Percentiles rank a stretch among this genome's conserved stretches.
phyloP scores from a whole-genome alignment of 495 filamentous ascomycete genomes.

The Penicillium flavigenum region DNA sequence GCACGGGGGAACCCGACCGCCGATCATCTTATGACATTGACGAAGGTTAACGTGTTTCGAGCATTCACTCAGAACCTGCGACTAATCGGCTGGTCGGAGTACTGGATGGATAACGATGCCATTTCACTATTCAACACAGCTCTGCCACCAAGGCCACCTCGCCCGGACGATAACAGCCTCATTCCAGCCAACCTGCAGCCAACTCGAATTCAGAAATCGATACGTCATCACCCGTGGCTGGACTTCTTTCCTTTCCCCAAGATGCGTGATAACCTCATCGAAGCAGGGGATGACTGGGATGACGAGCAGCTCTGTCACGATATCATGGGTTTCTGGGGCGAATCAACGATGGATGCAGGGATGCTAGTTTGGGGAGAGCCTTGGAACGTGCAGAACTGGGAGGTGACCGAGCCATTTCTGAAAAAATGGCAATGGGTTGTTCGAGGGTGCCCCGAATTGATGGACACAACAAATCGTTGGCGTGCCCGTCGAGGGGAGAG shows the following conservation, averaged over 20 bases:
- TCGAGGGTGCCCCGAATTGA: conserved; percentile 47
- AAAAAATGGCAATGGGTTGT: conserved; percentile 53
- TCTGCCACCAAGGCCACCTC: neutral
- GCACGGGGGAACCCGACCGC: conserved; percentile 31
- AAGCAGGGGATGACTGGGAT: conserved; percentile 39
- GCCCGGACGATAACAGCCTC: conserved; percentile 8
- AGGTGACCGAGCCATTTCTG: conserved; percentile 50
- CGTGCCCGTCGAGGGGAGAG: conserved; percentile 49
- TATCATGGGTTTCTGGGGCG: conserved; percentile 46
- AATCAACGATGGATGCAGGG: conserved; percentile 33
- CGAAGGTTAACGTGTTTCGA: conserved; percentile 45
- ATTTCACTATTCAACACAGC: conserved; percentile 33
- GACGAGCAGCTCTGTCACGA: conserved; percentile 49
- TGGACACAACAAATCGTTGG: conserved; percentile 52
- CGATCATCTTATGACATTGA: conserved; percentile 45
- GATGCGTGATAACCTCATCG: conserved; percentile 53
- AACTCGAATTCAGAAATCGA: conserved; percentile 42
- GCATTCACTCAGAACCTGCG: conserved; percentile 29
- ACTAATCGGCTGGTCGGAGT: conserved; percentile 18
- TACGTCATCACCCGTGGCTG: conserved; percentile 52
- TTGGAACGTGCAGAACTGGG: conserved; percentile 48
- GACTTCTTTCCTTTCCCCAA: conserved; percentile 52
- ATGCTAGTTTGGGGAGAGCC: conserved; percentile 55
- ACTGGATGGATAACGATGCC: conserved; percentile 36
- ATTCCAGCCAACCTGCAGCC: conserved; percentile 46